A percentile compares a stretch with the other conserved stretches of the same genome.
Evolutionary conservation across 257 asterid species (phyloP).

Genomic region (Nicotiana otophora): DNA sequence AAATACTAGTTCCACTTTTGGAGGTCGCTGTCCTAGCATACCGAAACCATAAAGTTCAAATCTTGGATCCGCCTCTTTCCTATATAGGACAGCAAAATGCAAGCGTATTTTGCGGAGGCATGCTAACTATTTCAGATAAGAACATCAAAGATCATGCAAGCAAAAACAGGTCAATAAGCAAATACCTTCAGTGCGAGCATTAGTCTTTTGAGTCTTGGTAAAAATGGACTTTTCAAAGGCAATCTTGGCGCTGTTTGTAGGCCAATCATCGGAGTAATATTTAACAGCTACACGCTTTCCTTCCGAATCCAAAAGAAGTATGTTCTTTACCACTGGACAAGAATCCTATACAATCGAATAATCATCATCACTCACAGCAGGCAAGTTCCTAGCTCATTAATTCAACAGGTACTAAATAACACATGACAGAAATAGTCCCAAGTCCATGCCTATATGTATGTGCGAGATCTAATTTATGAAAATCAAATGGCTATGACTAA

Average conservation of each 20-base stretch:
- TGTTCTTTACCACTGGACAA: slow-evolving; percentile 83
- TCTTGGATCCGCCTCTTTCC: too few relatives aligned
- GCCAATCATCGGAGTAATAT: slow-evolving; percentile 91
- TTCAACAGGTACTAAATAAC: not conserved
- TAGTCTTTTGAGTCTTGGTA: slow-evolving; percentile 81
- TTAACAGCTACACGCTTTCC: slow-evolving; percentile 97
- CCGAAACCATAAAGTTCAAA: too few relatives aligned
- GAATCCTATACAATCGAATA: slow-evolving; percentile 52
- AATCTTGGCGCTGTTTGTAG: slow-evolving; percentile 62
- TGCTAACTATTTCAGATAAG: not conserved
- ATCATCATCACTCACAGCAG: slow-evolving; percentile 10
- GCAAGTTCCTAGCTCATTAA: not conserved
- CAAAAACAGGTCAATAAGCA: not conserved
- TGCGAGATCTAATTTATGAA: not conserved
- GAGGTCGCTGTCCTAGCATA: too few relatives aligned
- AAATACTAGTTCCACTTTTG: too few relatives aligned
- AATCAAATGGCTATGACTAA: not conserved
- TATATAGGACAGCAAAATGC: not conserved
- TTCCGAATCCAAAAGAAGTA: slow-evolving; percentile 85
- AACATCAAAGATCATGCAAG: not conserved
- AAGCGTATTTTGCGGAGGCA: not conserved
- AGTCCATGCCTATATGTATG: not conserved
- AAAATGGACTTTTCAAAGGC: slow-evolving; percentile 85
- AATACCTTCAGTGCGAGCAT: slow-evolving; percentile 90
- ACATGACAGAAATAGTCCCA: not conserved